Conservation (phyloP, 192 early-diverging fungal species). For the Entomortierella beljakovae region DNA sequence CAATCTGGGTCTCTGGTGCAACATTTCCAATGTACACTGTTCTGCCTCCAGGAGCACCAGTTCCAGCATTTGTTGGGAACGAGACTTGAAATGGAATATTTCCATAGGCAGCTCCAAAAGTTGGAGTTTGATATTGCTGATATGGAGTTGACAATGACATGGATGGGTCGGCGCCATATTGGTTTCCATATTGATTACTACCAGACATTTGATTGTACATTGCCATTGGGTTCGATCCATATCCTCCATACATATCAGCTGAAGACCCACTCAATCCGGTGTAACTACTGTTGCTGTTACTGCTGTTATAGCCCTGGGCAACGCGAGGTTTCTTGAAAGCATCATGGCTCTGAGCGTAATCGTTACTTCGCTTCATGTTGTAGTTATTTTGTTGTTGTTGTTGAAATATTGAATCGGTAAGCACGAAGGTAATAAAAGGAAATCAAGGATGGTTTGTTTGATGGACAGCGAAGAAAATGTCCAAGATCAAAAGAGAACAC, state of each 20-base stretch:
- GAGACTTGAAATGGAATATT: slow-evolving; percentile 33
- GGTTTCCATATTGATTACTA: slow-evolving; percentile 33
- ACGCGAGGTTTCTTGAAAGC: slow-evolving; percentile 71
- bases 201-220: slow-evolving; percentile 55
- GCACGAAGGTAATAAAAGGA: background rate
- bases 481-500: background rate
- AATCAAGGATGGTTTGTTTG: background rate
- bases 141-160: slow-evolving; percentile 35
- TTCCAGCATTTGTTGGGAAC: slow-evolving; percentile 18
- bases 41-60: slow-evolving; percentile 1
- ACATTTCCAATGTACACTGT: slow-evolving; percentile 91
- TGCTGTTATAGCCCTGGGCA: slow-evolving; percentile 56
- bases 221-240: slow-evolving; percentile 53
- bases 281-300: slow-evolving; percentile 24
- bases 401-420: background rate
- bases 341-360: slow-evolving; percentile 65
- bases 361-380: slow-evolving; percentile 71
- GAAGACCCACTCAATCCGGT: slow-evolving; percentile 24
- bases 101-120: slow-evolving; percentile 31
- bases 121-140: slow-evolving; percentile 38
- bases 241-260: slow-evolving; percentile 45
- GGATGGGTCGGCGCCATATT: slow-evolving; percentile 33
- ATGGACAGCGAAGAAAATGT: background rate
- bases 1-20: slow-evolving; percentile 64
- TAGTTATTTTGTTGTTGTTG: background rate